Percentiles rank a stretch among this genome's conserved stretches.
These are phyloP conservation scores for Chenopodium suecicum DNA, from an alignment of 148 eudicot species.

Conservation along the genomic window DNA sequence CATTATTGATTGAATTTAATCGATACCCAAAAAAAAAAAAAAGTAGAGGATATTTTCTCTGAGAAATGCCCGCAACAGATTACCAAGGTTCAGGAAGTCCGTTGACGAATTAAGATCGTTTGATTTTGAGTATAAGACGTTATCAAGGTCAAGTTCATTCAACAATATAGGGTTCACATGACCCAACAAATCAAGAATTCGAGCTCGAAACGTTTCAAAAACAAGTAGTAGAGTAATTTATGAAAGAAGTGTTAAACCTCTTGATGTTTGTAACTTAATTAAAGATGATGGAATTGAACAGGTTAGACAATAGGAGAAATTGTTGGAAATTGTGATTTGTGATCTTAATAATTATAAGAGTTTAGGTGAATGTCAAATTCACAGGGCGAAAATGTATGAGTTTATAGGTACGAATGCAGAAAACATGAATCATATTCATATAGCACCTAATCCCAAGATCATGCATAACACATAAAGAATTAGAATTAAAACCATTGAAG, in stretches of 20 bases:
- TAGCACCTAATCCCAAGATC: too few species aligned
- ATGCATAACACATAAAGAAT: too few species aligned
- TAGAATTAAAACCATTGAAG: too few species aligned
- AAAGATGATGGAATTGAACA: constrained; percentile 81
- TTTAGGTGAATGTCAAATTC: constrained; percentile 63
- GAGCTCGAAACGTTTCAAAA: constrained; percentile 62
- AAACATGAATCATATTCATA: too few species aligned
- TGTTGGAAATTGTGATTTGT: constrained; percentile 55
- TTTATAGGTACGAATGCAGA: too few species aligned
- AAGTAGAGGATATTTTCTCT: constrained; percentile 26
- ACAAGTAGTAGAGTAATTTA: constrained; percentile 49
- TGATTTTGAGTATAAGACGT: constrained; percentile 43
- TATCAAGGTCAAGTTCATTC: constrained; percentile 40
- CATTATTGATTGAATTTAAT: neutral
- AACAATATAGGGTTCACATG: constrained; percentile 39
- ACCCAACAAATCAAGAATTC: constrained; percentile 32
- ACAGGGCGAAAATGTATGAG: constrained; percentile 46
- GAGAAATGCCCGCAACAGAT: constrained; percentile 66
- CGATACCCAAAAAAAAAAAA: constrained; percentile 9
- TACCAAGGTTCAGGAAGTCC: constrained; percentile 48
- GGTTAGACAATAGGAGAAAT: constrained; percentile 70
- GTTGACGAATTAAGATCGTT: constrained; percentile 40
- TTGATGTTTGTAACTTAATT: constrained; percentile 81
- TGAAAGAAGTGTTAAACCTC: constrained; percentile 69
- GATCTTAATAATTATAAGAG: constrained; percentile 45